phyloP scores from a whole-genome alignment of 148 eudicot species.

The Chenopodium formosanum region DNA sequence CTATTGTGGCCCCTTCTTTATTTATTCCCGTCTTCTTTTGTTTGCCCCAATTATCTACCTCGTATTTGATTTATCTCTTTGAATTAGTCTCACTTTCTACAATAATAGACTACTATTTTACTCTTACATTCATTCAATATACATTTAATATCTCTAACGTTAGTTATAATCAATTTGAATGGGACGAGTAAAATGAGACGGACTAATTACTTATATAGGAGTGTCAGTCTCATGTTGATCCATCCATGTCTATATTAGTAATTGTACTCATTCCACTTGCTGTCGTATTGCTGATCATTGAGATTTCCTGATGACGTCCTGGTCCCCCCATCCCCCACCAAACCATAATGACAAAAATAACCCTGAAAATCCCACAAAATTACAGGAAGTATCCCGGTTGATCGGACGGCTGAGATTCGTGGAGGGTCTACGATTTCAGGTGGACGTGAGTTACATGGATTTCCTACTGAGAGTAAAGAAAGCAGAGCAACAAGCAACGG shows the following conservation, averaged over 20 bases:
- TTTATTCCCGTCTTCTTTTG: background rate
- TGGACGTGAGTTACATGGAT: constrained; percentile 70
- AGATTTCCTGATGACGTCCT: constrained; percentile 36
- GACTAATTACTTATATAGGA: background rate
- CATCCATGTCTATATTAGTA: constrained; percentile 12
- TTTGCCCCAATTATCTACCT: too few species aligned
- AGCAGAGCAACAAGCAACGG: constrained; percentile 60
- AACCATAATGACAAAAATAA: background rate
- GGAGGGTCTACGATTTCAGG: constrained; percentile 44
- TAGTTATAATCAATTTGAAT: too few species aligned
- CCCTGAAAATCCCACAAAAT: background rate
- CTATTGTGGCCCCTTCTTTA: constrained; percentile 14
- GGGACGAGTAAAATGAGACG: too few species aligned
- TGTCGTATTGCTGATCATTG: constrained; percentile 36
- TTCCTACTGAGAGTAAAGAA: constrained; percentile 67
- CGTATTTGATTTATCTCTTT: too few species aligned
- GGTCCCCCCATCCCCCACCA: constrained; percentile 32
- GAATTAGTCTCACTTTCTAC: too few species aligned
- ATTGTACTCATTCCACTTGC: constrained; percentile 1
- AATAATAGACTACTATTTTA: too few species aligned
- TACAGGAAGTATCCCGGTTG: constrained; percentile 53
- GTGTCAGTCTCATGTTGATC: background rate
- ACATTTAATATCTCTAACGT: too few species aligned
- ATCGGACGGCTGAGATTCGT: constrained; percentile 46
- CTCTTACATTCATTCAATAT: too few species aligned